Evolutionary conservation across 2,329 filamentous ascomycete genomes (phyloP).

Genomic region (Beauveria varroae): DNA sequence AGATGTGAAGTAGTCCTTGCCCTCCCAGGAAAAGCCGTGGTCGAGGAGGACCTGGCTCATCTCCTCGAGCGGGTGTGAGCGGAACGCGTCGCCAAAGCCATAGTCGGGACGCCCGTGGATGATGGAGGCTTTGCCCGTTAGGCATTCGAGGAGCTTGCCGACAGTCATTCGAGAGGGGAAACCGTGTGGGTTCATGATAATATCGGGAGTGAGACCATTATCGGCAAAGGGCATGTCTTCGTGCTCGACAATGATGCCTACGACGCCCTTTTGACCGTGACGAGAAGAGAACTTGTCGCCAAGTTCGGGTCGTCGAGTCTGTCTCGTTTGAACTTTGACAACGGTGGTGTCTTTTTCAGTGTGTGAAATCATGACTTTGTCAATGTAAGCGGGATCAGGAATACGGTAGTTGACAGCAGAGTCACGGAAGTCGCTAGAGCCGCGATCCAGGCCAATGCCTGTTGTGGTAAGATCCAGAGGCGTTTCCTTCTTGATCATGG

Average conservation of each 20-base stretch:
- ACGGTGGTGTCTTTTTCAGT: constrained; percentile 81
- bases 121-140: constrained; percentile 90
- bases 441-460: constrained; percentile 60
- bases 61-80: constrained; percentile 76
- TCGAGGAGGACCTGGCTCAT: constrained; percentile 81
- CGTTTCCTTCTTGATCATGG: constrained; percentile 83
- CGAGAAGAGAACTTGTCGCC: constrained; percentile 98
- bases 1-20: constrained; percentile 93
- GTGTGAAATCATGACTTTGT: constrained; percentile 91
- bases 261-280: constrained; percentile 96
- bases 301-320: constrained; percentile 88
- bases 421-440: constrained; percentile 57
- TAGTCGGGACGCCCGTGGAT: constrained; percentile 80
- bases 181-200: constrained; percentile 99
- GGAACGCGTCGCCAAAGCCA: constrained; percentile 72
- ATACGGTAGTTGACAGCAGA: constrained; percentile 72
- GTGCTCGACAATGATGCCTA: constrained; percentile 92
- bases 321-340: constrained; percentile 92
- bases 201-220: constrained; percentile 84
- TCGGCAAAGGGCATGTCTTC: constrained; percentile 97
- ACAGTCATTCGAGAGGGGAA: constrained; percentile 99
- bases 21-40: constrained; percentile 90
- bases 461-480: constrained; percentile 71
- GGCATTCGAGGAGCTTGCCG: constrained; percentile 90
- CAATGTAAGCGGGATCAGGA: constrained; percentile 78